These are phyloP conservation scores for Dillenia suffruticosa DNA, from an alignment of 164 flowering plant species.

Conservation along the genomic window DNA sequence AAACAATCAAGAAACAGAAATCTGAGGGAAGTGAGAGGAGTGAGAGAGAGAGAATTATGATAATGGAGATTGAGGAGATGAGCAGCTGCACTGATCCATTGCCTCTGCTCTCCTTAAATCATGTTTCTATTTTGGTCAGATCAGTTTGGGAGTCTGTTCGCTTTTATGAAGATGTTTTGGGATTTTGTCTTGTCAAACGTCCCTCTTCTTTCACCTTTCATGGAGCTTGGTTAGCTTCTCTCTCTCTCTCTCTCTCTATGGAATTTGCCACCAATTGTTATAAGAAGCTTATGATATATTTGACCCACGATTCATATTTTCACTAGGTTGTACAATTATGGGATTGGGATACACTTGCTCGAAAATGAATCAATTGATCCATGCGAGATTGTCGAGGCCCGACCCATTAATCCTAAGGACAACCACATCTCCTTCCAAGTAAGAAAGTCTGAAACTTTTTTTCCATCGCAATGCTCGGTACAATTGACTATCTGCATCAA, in stretches of 20 bases:
- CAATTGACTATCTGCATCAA: no score
- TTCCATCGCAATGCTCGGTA: no score
- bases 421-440: conserved; percentile 80
- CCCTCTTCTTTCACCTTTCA: conserved; percentile 65
- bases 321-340: conserved; percentile 64
- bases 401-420: conserved; percentile 67
- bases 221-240: conserved; percentile 57
- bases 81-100: conserved; percentile 19
- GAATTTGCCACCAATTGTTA: no score
- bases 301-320: neutral
- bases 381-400: conserved; percentile 6
- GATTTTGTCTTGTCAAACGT: conserved; percentile 62
- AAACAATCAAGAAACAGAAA: neutral
- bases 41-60: no score
- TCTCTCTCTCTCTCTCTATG: neutral
- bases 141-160: conserved; percentile 32
- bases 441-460: conserved; percentile 1
- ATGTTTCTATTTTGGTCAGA: conserved; percentile 48
- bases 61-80: conserved; percentile 33
- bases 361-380: conserved; percentile 32
- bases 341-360: conserved; percentile 70
- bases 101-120: conserved; percentile 60
- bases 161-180: conserved; percentile 58
- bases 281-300: neutral
- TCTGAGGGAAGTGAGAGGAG: neutral